Percentiles rank a stretch among this genome's conserved stretches.
Conservation (phyloP, 2,329 filamentous ascomycete species). For the Leptoxyphium fumago region DNA sequence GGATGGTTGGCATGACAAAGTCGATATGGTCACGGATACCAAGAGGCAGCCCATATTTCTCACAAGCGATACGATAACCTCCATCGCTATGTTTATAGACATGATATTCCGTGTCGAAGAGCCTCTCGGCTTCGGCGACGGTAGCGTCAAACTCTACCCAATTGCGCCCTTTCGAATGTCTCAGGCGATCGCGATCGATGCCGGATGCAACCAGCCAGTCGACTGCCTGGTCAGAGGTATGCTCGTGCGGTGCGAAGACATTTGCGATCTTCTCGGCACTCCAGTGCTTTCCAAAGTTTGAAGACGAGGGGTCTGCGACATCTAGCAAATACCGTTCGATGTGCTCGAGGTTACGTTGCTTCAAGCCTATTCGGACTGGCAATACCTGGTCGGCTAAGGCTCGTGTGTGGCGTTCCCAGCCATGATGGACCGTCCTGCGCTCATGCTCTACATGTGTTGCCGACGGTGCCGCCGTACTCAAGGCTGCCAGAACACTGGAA, state of each 20-base stretch:
- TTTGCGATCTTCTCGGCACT: slow-evolving; percentile 13
- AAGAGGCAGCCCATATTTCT: slow-evolving; percentile 21
- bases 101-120: slow-evolving; percentile 26
- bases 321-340: slow-evolving; percentile 11
- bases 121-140: slow-evolving; percentile 22
- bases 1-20: slow-evolving; percentile 13
- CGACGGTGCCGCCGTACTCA: background rate
- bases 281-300: slow-evolving; percentile 17
- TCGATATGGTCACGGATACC: slow-evolving; percentile 15
- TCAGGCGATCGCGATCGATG: slow-evolving; percentile 6
- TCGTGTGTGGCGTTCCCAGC: background rate
- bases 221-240: slow-evolving; percentile 10
- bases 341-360: slow-evolving; percentile 11
- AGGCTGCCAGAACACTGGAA: background rate
- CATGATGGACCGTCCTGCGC: background rate
- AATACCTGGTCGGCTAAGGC: slow-evolving; percentile 4
- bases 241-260: slow-evolving; percentile 13
- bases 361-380: slow-evolving; percentile 16
- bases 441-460: background rate
- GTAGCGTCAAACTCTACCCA: slow-evolving; percentile 28
- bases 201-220: slow-evolving; percentile 14
- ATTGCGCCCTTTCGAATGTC: slow-evolving; percentile 12
- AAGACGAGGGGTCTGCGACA: slow-evolving; percentile 15
- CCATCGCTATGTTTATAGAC: slow-evolving; percentile 21
- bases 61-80: slow-evolving; percentile 21